A percentile compares a stretch with the other conserved stretches of the same genome.
These are phyloP conservation scores for Jatropha multifida DNA, from an alignment of 441 rosid species.

Conservation along the genomic window DNA sequence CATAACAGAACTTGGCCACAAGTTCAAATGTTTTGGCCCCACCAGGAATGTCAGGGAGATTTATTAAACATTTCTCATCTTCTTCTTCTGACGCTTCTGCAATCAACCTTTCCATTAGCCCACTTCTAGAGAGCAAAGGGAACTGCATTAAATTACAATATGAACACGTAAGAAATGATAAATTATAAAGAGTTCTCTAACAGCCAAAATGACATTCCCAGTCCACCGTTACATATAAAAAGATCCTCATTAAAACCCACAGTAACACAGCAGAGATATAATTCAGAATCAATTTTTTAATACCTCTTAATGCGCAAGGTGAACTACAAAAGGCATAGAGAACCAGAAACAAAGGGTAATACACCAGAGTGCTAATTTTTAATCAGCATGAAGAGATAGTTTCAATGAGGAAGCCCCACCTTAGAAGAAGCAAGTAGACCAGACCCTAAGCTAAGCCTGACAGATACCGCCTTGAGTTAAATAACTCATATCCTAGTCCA, in stretches of 20 bases:
- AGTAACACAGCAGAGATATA: neutral
- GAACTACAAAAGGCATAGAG: neutral
- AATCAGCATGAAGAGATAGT: neutral
- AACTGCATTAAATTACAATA: constrained; percentile 53
- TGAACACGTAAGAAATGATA: constrained; percentile 8
- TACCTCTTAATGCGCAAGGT: neutral
- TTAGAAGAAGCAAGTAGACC: neutral
- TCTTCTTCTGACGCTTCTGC: constrained; percentile 75
- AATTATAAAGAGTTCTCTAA: neutral
- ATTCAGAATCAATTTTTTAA: neutral
- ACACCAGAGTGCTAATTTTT: neutral
- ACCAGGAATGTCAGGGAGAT: constrained; percentile 69
- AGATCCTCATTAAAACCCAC: neutral
- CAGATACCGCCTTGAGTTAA: neutral
- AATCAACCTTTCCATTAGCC: constrained; percentile 82
- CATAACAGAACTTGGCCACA: constrained; percentile 93
- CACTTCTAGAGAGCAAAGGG: constrained; percentile 94
- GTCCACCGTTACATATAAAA: neutral
- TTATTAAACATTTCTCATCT: constrained; percentile 65
- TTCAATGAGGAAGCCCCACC: neutral
- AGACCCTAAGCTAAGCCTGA: constrained; percentile 1
- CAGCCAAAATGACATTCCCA: constrained; percentile 3
- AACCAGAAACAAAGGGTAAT: neutral
- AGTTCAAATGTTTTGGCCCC: constrained; percentile 93
- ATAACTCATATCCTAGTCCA: constrained; percentile 1